A percentile compares a stretch with the other conserved stretches of the same genome.
phyloP scores from a whole-genome alignment of 2,329 filamentous ascomycete species.

The Escovopsis weberi region DNA sequence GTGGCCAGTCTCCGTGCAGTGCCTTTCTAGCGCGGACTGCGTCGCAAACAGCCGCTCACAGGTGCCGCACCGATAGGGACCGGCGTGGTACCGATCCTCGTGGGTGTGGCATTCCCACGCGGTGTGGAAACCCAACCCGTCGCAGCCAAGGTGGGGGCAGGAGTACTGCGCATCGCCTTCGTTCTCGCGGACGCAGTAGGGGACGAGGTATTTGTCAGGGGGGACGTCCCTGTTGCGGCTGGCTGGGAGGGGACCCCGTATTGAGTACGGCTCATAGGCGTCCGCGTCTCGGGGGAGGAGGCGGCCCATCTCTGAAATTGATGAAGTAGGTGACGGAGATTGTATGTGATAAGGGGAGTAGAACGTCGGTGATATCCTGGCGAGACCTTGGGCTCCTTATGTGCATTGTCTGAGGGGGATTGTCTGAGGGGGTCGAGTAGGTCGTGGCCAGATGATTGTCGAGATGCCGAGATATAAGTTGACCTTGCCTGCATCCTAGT shows the following conservation, averaged over 20 bases:
- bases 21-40: constrained; percentile 9
- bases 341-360: no score
- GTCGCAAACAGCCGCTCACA: constrained; percentile 12
- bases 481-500: no score
- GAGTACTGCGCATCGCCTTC: constrained; percentile 1
- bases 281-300: no score
- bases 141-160: constrained; percentile 13
- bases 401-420: no score
- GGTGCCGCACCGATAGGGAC: constrained; percentile 10
- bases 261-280: no score
- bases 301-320: no score
- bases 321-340: no score
- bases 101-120: constrained; percentile 12
- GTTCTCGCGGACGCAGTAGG: neutral
- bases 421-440: no score
- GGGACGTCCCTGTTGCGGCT: neutral
- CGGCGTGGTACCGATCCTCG: constrained; percentile 12
- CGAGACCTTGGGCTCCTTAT: no score
- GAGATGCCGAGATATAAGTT: no score
- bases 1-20: constrained; percentile 5
- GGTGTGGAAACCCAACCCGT: constrained; percentile 11
- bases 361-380: no score
- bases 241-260: neutral
- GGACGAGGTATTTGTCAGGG: neutral
- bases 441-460: no score